Evolutionary conservation across 306 rosid species (phyloP).

Genomic region (Cicer cuneatum): DNA sequence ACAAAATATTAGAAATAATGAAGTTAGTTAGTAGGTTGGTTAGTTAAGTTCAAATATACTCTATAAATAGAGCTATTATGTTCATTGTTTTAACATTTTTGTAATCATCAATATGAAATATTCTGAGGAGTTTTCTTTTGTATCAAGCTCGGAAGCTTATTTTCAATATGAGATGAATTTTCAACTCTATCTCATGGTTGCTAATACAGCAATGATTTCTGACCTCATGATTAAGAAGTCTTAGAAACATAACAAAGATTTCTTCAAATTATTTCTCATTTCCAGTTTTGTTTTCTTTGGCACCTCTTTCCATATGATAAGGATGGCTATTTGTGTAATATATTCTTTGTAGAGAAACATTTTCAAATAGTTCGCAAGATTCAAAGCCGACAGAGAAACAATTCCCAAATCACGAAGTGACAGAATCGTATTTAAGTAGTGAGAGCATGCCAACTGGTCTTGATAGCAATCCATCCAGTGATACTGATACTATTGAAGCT

Average conservation of each 20-base stretch:
- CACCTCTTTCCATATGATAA: slow-evolving; percentile 13
- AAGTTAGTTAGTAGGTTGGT: no score
- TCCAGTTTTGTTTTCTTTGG: slow-evolving; percentile 31
- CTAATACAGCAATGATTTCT: slow-evolving; percentile 12
- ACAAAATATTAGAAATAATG: no score
- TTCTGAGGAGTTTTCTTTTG: no score
- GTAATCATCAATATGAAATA: no score
- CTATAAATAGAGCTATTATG: no score
- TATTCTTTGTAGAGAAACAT: slow-evolving; percentile 49
- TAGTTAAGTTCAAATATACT: no score
- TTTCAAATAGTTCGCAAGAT: slow-evolving; percentile 50
- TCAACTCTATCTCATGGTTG: no score
- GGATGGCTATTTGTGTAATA: slow-evolving; percentile 7
- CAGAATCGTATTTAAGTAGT: slow-evolving; percentile 27
- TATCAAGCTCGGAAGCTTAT: no score
- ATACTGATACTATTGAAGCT: slow-evolving; percentile 38
- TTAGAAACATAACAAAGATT: slow-evolving; percentile 10
- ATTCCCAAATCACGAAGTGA: slow-evolving; percentile 31
- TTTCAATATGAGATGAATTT: no score
- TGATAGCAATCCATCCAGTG: slow-evolving; percentile 33
- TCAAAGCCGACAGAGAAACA: slow-evolving; percentile 45
- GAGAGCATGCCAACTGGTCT: slow-evolving; percentile 38
- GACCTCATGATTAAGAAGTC: slow-evolving; percentile 9
- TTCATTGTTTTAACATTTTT: no score
- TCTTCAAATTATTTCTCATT: slow-evolving; percentile 25